A percentile compares a stretch with the other conserved stretches of the same genome.
phyloP scores from a whole-genome alignment of 2,329 filamentous ascomycete species.

The Sodiomyces alkalinus region DNA sequence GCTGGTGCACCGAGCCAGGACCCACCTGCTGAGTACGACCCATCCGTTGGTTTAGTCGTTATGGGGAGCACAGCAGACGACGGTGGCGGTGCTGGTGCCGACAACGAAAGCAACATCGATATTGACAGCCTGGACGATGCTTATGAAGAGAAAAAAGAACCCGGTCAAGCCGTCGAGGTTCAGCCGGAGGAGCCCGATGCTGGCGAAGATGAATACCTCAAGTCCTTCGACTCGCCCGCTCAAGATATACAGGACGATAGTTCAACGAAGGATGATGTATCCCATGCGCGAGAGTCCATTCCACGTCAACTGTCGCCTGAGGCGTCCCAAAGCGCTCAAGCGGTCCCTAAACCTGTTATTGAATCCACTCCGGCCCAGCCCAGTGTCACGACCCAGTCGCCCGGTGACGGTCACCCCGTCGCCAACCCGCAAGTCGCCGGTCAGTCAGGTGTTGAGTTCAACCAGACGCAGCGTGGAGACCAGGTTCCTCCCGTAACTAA shows the following conservation, averaged over 20 bases:
- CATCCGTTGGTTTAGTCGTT: no score
- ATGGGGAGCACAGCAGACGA: no score
- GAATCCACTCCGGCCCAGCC: constrained; percentile 15
- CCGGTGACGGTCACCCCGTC: no score
- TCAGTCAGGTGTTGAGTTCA: constrained; percentile 13
- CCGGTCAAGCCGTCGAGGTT: constrained; percentile 12
- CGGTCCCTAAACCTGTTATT: constrained; percentile 16
- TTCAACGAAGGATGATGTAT: constrained; percentile 22
- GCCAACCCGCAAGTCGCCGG: constrained; percentile 9
- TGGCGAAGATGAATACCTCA: constrained; percentile 33
- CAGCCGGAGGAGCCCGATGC: constrained; percentile 12
- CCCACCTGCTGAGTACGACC: constrained; percentile 8
- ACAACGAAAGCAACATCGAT: constrained; percentile 17
- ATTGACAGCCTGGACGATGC: constrained; percentile 31
- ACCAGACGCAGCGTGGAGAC: no score
- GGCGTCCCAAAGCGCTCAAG: constrained; percentile 18
- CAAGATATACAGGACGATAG: constrained; percentile 19
- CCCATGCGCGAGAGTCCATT: constrained; percentile 28
- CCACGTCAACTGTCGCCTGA: constrained; percentile 23
- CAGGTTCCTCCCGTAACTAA: no score
- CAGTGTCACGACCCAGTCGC: constrained; percentile 6
- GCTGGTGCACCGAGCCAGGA: constrained; percentile 8
- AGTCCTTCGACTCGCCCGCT: constrained; percentile 33
- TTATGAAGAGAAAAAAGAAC: constrained; percentile 22
- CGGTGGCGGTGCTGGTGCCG: constrained; percentile 6